A percentile compares a stretch with the other conserved stretches of the same genome.
Evolutionary conservation across 352 stramenopile species (phyloP).

Genomic region (Pythium dissotocum): DNA sequence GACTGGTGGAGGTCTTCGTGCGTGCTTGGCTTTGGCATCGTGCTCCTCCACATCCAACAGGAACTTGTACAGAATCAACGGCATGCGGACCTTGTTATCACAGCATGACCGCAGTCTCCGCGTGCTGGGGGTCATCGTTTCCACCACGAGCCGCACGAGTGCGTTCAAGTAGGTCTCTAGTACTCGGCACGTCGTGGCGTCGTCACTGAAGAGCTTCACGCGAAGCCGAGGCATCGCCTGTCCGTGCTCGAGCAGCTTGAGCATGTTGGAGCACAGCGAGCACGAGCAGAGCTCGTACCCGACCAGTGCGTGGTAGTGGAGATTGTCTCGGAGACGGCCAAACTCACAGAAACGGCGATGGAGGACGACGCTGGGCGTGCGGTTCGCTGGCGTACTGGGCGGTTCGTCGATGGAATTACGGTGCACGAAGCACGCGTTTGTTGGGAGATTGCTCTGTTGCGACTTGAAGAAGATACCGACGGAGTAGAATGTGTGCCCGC

Average conservation of each 20-base stretch:
- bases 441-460: not conserved
- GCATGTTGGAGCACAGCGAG: not conserved
- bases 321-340: not conserved
- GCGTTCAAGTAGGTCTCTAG: not conserved
- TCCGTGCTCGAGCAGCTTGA: not conserved
- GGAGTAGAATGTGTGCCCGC: not conserved
- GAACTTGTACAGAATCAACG: not conserved
- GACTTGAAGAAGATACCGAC: not conserved
- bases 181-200: not conserved
- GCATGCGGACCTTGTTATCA: not conserved
- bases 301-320: not conserved
- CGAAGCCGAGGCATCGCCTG: not conserved
- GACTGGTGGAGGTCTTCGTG: not conserved
- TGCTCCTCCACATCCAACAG: not conserved
- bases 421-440: not conserved
- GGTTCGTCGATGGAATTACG: not conserved
- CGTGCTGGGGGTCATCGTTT: not conserved
- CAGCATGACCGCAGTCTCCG: not conserved
- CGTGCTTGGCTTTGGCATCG: not conserved
- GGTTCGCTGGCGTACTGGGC: not conserved
- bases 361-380: not conserved
- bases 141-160: not conserved
- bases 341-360: not conserved
- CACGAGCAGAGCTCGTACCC: not conserved
- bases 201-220: conserved; percentile 1